phyloP scores from a whole-genome alignment of 129 eudicot species.

The Smallanthus sonchifolius region DNA sequence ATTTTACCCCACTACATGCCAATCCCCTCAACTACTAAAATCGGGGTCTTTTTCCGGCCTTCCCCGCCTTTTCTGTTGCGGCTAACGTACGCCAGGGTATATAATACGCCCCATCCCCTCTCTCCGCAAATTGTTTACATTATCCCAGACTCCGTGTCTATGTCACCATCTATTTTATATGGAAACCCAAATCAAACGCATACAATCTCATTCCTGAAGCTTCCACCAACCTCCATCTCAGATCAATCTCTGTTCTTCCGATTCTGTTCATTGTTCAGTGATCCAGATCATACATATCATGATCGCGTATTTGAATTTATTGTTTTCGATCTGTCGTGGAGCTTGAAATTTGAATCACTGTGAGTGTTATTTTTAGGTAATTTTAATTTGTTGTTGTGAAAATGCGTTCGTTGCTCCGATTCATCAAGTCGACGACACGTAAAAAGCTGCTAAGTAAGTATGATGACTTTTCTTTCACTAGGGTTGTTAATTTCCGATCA shows the following conservation, averaged over 20 bases:
- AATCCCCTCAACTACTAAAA: background rate
- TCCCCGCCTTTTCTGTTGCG: too few species aligned
- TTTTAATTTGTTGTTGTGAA: too few species aligned
- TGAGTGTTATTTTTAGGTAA: too few species aligned
- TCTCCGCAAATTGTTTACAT: conserved; percentile 8
- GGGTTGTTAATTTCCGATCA: too few species aligned
- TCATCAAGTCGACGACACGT: too few species aligned
- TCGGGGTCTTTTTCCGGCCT: background rate
- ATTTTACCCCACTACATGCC: background rate
- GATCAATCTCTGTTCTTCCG: background rate
- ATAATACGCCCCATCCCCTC: background rate
- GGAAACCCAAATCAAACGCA: background rate
- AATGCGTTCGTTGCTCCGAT: too few species aligned
- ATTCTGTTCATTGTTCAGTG: too few species aligned
- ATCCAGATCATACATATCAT: background rate
- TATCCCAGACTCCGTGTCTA: conserved; percentile 9
- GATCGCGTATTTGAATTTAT: background rate
- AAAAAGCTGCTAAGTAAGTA: too few species aligned
- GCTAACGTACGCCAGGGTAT: conserved; percentile 20
- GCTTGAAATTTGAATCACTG: too few species aligned
- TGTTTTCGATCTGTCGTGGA: background rate
- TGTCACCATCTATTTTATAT: background rate
- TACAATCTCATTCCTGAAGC: background rate
- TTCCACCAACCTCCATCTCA: background rate
- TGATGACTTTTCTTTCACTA: too few species aligned